Evolutionary conservation across 345 rosid genomes (phyloP), one percentile per base, ranked within the genome.

Genomic region (Salix purpurea): DNA sequence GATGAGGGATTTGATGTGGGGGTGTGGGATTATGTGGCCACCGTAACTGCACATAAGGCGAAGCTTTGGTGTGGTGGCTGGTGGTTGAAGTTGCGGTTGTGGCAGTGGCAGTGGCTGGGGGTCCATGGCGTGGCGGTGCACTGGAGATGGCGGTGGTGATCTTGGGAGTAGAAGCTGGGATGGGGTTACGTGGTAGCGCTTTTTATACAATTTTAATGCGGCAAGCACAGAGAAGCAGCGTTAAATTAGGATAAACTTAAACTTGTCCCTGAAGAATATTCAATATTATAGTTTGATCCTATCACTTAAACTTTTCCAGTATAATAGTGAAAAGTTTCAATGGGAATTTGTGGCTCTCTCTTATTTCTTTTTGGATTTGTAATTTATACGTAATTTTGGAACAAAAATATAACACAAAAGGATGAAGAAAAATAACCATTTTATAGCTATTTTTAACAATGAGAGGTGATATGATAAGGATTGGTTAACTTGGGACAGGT

Each of bases 31-130:
- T 74, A 94, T 85, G 61, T 74, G 88, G 64, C 98, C 96, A 48
- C 93, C 94, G 82, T 91, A 88, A 84, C 96, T 89, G 82, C 94
- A 90, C 98, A 94, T 92, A 48, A 94, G 85, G 1, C 93, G 91
- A 61, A 92, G 75, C 80, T 90, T 94, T 1, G 70, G 16, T 37
- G 71, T 4, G 28, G 80, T 2, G 1, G 81, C 0, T 6, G 74
- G 18, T 15, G 74, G 67, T 24, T 12, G 77, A 48, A 11, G 76
- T 67, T 36, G 80, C 0, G 67, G 64, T 0, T 36, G 80, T 1
- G 77, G 69, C 6, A 71, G 71, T 4, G 60, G 76, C 60, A 71
- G 71, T 4, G 60, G 76, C 60, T 8, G 34, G 78, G 28, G 72
- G 69, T 61, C 71, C 61, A 68, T 62, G 3, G 54, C 71, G 48